Evolutionary conservation across 1,139 yeast genomes (phyloP).

Genomic region (Zygoascus sp.): DNA sequence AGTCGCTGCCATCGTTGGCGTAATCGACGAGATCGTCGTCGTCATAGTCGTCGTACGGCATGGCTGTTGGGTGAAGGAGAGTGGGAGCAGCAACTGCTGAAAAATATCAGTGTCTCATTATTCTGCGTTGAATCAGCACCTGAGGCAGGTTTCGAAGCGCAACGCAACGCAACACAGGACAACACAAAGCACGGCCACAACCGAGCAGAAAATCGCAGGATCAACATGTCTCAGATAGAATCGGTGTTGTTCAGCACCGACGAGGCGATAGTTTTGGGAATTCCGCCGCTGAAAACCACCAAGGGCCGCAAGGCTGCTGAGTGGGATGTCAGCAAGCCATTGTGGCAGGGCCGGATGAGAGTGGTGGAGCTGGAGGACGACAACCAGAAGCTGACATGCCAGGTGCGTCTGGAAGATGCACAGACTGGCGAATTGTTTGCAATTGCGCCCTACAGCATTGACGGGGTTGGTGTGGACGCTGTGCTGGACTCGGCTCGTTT

Average conservation of each 20-base stretch:
- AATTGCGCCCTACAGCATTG: constrained; percentile 30
- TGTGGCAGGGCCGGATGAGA: constrained; percentile 38
- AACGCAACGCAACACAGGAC: too few relatives aligned
- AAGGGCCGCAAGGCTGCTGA: constrained; percentile 31
- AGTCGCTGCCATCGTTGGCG: constrained; percentile 18
- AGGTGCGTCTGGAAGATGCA: constrained; percentile 31
- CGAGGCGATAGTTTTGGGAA: constrained; percentile 27
- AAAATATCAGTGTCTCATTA: too few relatives aligned
- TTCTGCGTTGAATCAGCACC: too few relatives aligned
- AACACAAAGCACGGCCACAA: too few relatives aligned
- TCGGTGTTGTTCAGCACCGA: constrained; percentile 21
- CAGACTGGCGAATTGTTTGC: constrained; percentile 35
- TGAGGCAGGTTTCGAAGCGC: too few relatives aligned
- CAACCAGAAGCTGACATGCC: constrained; percentile 26
- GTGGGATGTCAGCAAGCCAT: constrained; percentile 36
- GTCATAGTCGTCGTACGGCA: constrained; percentile 14
- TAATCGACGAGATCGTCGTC: constrained; percentile 24
- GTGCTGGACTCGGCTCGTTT: constrained; percentile 33
- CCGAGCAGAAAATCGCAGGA: too few relatives aligned
- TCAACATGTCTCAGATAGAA: constrained; percentile 13
- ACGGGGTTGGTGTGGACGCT: constrained; percentile 30
- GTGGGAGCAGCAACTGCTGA: too few relatives aligned
- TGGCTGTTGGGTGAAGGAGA: background rate
- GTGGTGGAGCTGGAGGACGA: constrained; percentile 31
- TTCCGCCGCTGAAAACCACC: constrained; percentile 34